Base-by-base conservation (phyloP, 2,329 filamentous ascomycete genomes). In the Hypoxylon sp. region DNA sequence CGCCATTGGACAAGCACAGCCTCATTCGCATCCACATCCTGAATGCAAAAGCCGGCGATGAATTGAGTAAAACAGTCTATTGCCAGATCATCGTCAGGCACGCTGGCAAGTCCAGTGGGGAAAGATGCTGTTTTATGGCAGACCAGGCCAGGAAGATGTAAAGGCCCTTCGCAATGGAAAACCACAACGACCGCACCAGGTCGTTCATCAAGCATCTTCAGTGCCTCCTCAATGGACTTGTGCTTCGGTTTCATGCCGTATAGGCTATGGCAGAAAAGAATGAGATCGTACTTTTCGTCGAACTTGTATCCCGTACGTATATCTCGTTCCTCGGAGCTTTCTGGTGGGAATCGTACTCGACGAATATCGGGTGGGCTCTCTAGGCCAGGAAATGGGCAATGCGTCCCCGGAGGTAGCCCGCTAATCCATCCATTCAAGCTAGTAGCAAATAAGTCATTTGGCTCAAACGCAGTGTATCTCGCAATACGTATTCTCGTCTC, bases 181-280 rank as follows among this genome's bases (percentile, higher is more conserved):
- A 84, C 72, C 2, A 77, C 70, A 1, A 83, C 74, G 17, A 81
- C 62, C 44, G 73, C 75, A n/a, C 61, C 70, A 55, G 69, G 65
- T 23, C 60, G 47, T 45, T 72, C 57, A 52, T 57, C 65, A 21
- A 86, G 78, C 73, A 82, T 71, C 12, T 65, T 58, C 5, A 86
- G 62, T 2, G 78, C 75, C 12, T 52, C 59, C 62, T 76, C 63
- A 54, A 87, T 75, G 51, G 73, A 75, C 1, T 9, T 63, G n/a
- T 55, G 60, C 57, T 81, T 79, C 2, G 73, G 72, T 0, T 71
- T 72, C 77, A 86, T 79, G 51, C 80, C 81, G 57, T 86, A 85
- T 76, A 86, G 77, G 69, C 83, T 84, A 63, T 86, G 82, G 57
- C 82, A 86, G 67, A 87, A 83, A 3, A 87, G 61, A 12, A 87